phyloP scores from a whole-genome alignment of 345 rosid species.

The Eutrema yunnanense region DNA sequence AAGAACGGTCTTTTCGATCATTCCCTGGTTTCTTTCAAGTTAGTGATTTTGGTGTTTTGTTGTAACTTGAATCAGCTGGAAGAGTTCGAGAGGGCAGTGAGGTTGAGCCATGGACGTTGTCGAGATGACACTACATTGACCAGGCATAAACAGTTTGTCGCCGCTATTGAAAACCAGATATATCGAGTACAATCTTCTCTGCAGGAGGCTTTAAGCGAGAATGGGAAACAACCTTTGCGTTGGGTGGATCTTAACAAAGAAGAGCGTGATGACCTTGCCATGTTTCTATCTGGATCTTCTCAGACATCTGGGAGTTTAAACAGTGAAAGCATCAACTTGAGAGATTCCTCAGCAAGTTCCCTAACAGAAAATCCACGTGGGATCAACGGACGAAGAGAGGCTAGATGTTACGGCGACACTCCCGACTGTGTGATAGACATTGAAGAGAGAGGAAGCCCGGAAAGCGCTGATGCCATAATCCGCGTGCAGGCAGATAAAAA shows the following conservation, averaged over 20 bases:
- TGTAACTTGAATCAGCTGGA: conserved; percentile 49
- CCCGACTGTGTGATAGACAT: conserved; percentile 24
- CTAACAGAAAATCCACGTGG: conserved; percentile 20
- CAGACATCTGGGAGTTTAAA: conserved; percentile 27
- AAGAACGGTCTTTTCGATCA: neutral
- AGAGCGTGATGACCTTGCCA: conserved; percentile 78
- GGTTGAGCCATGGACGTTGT: conserved; percentile 51
- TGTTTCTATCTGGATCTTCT: conserved; percentile 65
- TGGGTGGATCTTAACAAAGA: conserved; percentile 73
- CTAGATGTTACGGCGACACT: conserved; percentile 24
- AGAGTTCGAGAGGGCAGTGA: conserved; percentile 75
- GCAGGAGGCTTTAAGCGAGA: conserved; percentile 43
- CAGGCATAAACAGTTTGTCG: conserved; percentile 66
- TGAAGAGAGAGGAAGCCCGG: conserved; percentile 28
- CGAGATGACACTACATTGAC: conserved; percentile 41
- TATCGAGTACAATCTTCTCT: conserved; percentile 50
- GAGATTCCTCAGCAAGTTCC: conserved; percentile 25
- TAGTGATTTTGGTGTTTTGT: neutral
- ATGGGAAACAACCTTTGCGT: conserved; percentile 62
- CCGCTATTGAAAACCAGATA: conserved; percentile 68
- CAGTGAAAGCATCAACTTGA: conserved; percentile 29
- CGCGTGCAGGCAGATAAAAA: conserved; percentile 30
- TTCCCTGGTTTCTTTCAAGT: neutral
- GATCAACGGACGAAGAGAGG: conserved; percentile 24
- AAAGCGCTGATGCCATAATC: conserved; percentile 27